A percentile compares a stretch with the other conserved stretches of the same genome.
phyloP scores from a whole-genome alignment of 805 yeast species.

The Wickerhamomyces chaumierensis region DNA sequence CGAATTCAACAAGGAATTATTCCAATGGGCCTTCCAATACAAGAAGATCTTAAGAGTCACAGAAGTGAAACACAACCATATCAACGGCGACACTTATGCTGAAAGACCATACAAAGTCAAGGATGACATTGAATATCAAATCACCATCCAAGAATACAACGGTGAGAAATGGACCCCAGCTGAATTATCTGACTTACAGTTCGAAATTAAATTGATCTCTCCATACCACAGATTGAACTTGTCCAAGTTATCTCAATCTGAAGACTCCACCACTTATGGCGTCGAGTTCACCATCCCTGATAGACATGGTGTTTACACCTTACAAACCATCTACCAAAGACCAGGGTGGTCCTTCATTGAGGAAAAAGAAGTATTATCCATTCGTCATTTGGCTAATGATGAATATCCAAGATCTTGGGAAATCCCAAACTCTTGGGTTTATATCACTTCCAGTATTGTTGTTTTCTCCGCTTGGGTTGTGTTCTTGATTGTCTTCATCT shows the following conservation, averaged over 20 bases:
- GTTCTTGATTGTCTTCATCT: constrained; percentile 55
- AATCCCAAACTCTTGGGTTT: constrained; percentile 89
- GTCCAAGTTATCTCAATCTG: constrained; percentile 25
- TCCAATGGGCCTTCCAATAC: constrained; percentile 68
- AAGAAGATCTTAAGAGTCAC: constrained; percentile 49
- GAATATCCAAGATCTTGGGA: constrained; percentile 92
- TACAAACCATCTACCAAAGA: constrained; percentile 66
- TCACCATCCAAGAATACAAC: constrained; percentile 36
- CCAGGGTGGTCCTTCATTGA: constrained; percentile 59
- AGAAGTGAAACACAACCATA: constrained; percentile 42
- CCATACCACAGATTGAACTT: constrained; percentile 84
- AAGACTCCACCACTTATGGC: constrained; percentile 32
- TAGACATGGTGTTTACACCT: constrained; percentile 94
- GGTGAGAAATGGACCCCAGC: constrained; percentile 64
- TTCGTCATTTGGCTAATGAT: constrained; percentile 91
- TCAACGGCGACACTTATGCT: constrained; percentile 30
- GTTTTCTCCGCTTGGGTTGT: constrained; percentile 70
- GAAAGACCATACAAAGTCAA: constrained; percentile 54
- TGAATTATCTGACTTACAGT: constrained; percentile 53
- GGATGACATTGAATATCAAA: constrained; percentile 51
- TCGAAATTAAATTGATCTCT: constrained; percentile 83
- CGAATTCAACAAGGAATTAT: constrained; percentile 28
- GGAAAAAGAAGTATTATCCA: constrained; percentile 62
- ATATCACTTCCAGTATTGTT: constrained; percentile 55
- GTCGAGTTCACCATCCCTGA: constrained; percentile 69